Evolutionary conservation across 2,329 filamentous ascomycete genomes (phyloP).

Genomic region (Talaromyces sp.): DNA sequence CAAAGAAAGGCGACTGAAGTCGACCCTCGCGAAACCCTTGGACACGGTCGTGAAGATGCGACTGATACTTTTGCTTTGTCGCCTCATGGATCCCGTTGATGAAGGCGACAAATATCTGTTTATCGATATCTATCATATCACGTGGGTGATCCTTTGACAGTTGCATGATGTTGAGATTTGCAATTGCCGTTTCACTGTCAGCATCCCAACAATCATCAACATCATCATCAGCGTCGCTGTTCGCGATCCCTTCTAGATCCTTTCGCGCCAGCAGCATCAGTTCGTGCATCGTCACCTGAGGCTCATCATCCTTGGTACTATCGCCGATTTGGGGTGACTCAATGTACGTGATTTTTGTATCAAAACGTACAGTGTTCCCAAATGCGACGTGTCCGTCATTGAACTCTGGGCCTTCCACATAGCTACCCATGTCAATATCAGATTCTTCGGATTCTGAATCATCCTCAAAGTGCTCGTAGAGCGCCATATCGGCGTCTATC

Average conservation of each 20-base stretch:
- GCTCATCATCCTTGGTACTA: slow-evolving; percentile 21
- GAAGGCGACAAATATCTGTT: slow-evolving; percentile 35
- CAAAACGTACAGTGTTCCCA: slow-evolving; percentile 31
- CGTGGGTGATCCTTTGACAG: slow-evolving; percentile 25
- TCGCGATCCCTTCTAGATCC: slow-evolving; percentile 3
- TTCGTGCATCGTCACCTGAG: slow-evolving; percentile 37
- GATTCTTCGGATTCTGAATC: slow-evolving; percentile 5
- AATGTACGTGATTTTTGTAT: slow-evolving; percentile 30
- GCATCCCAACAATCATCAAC: slow-evolving; percentile 14
- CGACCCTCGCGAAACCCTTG: slow-evolving; percentile 30
- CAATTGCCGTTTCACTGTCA: slow-evolving; percentile 14
- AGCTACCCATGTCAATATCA: slow-evolving; percentile 20
- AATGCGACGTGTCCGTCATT: slow-evolving; percentile 36
- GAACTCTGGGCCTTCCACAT: slow-evolving; percentile 25
- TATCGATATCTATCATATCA: slow-evolving; percentile 36
- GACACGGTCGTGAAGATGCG: slow-evolving; percentile 28
- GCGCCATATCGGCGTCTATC: slow-evolving; percentile 12
- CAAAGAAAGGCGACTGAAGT: slow-evolving; percentile 27
- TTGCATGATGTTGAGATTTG: slow-evolving; percentile 14
- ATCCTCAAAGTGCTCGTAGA: slow-evolving; percentile 5
- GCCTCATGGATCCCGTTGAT: slow-evolving; percentile 40
- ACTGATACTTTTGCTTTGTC: slow-evolving; percentile 27
- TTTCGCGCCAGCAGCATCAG: slow-evolving; percentile 31
- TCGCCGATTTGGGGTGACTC: slow-evolving; percentile 20
- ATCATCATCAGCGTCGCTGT: not conserved